Conservation (phyloP, 2,329 filamentous ascomycete genomes). For the Scedosporium minutisporum region DNA sequence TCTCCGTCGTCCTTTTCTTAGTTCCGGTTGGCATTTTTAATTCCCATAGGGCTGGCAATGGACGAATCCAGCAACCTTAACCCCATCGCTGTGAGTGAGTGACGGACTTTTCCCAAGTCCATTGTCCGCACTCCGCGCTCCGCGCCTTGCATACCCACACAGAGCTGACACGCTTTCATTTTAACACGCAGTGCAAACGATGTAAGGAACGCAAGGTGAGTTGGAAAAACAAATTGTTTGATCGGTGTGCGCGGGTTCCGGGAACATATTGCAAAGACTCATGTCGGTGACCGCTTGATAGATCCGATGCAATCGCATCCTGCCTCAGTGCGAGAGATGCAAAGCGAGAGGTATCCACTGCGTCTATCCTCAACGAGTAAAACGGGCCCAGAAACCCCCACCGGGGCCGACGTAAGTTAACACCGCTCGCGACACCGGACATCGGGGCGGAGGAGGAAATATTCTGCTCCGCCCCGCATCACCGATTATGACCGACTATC, state of each 20-base stretch:
- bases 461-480: background rate
- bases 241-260: background rate
- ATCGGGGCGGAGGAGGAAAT: too few relatives aligned
- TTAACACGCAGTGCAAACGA: slow-evolving; percentile 13
- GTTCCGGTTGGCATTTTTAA: background rate
- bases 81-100: background rate
- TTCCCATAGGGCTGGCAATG: background rate
- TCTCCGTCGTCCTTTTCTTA: background rate
- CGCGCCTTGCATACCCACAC: background rate
- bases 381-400: slow-evolving; percentile 15
- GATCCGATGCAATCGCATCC: slow-evolving; percentile 20
- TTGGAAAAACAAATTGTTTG: background rate
- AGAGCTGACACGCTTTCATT: background rate
- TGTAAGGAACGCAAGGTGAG: slow-evolving; percentile 18
- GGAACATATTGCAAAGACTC: background rate
- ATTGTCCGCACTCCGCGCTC: background rate
- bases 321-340: slow-evolving; percentile 19
- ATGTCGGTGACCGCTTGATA: background rate
- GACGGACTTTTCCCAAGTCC: background rate
- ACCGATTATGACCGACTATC: background rate
- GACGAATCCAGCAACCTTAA: background rate
- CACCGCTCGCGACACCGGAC: background rate
- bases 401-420: slow-evolving; percentile 10
- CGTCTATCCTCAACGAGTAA: slow-evolving; percentile 17
- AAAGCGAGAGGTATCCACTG: slow-evolving; percentile 17